Evolutionary conservation across 805 yeast genomes (phyloP), one percentile per base, ranked within the genome.

Genomic region (Saturnispora besseyi): DNA sequence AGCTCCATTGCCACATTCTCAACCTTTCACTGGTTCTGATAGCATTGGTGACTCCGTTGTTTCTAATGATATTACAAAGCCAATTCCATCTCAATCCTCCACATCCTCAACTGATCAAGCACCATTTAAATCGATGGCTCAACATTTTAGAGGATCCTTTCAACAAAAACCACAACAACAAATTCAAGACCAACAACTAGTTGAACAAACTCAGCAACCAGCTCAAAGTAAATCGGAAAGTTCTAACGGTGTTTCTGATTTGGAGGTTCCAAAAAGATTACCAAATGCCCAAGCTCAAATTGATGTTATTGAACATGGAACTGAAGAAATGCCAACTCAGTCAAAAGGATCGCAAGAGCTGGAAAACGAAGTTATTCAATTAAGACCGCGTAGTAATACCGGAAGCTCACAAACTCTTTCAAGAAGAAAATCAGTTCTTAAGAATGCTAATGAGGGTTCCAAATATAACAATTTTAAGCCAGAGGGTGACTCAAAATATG

Each of bases 401-500:
- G 15, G 28, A 12, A 12, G 33, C 7, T 42, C 50, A n/a, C 18
- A 18, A 11, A 28, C 32, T 10, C 45, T 46, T 13, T 15, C 13
- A 13, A 61, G 56, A 70, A 75, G 67, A 53, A 66, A 64, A 49
- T 76, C 81, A 1, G 82, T 78, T 15, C 67, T 78, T 71, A 78
- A 78, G 45, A 65, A 63, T 40, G 45, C 62, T 18, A 49, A 50
- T 41, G 54, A 44, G 11, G 48, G 36, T 18, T 33, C 56, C 2
- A 11, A 56, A 48, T 46, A 32, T 52, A 10, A 84, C 1, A 38
- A 32, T 18, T 21, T 15, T 30, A 43, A 43, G 30, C 9, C 9
- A 9, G 46, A 42, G 13, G 86, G 87, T 0, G 76, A 76, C 28
- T 76, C 74, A 52, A 88, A 86, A 0, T 83, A 83, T 57, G 60